Evolutionary conservation across 2,329 filamentous ascomycete genomes (phyloP), one percentile per base, ranked within the genome.

Genomic region (Phialemoniopsis sp.): DNA sequence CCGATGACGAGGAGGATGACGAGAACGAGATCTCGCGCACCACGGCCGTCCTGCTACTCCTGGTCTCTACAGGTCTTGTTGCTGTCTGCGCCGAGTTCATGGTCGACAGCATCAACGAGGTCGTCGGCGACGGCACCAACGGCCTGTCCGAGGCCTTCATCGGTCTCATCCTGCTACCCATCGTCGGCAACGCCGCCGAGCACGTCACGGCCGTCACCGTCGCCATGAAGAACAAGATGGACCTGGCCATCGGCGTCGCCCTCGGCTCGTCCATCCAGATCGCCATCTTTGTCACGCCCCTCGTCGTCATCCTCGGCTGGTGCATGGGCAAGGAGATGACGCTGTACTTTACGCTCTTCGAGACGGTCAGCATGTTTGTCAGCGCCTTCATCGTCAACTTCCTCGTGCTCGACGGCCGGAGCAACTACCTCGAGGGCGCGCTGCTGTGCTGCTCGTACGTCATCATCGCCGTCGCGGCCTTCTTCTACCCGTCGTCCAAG

Each of bases 321-420:
- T 64, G 66, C 44, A 60, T 82, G 48, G 54, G 64, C 12, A 69
- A 70, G 30, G 68, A 78, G 15, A 72, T 82, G 57, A 68, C 76
- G n/a, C 68, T 89, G 36, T 82, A 85, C 48, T 89, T 89, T 60
- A 82, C 82, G 50, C 72, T 82, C 29, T 89, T 89, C 54, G 85
- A 89, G 63, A 87, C 84, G 1, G 79, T 87, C 15, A 79, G 81
- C 29, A 72, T 89, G 51, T 84, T 88, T 52, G 76, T 85, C 5
- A 78, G 73, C 3, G 82, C 85, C 4, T 68, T 88, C 43, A 76
- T 89, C 35, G 84, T 88, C 52, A 87, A 87, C 58, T 81, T 87
- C 49, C 64, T 89, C n/a, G 82, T 89, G 39, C 71, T 85, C 19
- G 83, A 86, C 49, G 85, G 84, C 13, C 73, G 83, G 47, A 81